A percentile compares a stretch with the other conserved stretches of the same genome.
phyloP scores from a whole-genome alignment of 495 filamentous ascomycete species.

The Immersiella caudata region DNA sequence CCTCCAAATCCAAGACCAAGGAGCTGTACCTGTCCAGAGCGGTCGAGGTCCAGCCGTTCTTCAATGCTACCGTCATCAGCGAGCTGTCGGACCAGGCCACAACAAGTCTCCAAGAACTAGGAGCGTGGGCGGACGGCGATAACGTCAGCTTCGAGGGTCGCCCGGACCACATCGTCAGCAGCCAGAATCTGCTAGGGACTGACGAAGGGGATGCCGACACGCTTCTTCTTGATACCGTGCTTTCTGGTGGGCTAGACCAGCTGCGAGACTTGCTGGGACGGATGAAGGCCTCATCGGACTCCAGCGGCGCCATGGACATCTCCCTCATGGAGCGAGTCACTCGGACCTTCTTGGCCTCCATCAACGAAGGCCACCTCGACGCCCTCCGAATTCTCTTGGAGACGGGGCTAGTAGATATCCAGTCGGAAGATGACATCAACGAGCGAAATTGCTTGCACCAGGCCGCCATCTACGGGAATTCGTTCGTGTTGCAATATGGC shows the following conservation, averaged over 20 bases:
- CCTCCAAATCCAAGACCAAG: constrained; percentile 97
- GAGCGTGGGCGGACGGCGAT: constrained; percentile 95
- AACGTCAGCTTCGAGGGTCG: constrained; percentile 76
- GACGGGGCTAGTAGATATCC: constrained; percentile 80
- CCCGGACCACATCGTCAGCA: constrained; percentile 64
- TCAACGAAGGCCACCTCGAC: constrained; percentile 80
- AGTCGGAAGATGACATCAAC: constrained; percentile 94
- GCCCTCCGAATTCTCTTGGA: constrained; percentile 75
- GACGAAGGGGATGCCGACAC: constrained; percentile 87
- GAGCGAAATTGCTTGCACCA: constrained; percentile 95
- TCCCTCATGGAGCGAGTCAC: constrained; percentile 71
- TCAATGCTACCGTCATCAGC: constrained; percentile 94
- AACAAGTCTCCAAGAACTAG: constrained; percentile 86
- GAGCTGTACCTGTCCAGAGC: constrained; percentile 94
- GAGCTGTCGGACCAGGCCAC: constrained; percentile 96
- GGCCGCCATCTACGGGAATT: constrained; percentile 84
- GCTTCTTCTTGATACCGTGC: constrained; percentile 84
- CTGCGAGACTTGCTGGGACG: constrained; percentile 54
- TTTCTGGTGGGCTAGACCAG: constrained; percentile 67
- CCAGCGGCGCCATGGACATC: constrained; percentile 43
- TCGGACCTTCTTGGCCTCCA: constrained; percentile 82
- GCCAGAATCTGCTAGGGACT: constrained; percentile 63
- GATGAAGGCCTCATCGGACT: constrained; percentile 48
- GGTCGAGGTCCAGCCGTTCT: constrained; percentile 96
- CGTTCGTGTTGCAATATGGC: constrained; percentile 73